These are phyloP conservation scores for Aspergillus novoparasiticus DNA, from an alignment of 2,329 filamentous ascomycete species.

Conservation along the genomic window DNA sequence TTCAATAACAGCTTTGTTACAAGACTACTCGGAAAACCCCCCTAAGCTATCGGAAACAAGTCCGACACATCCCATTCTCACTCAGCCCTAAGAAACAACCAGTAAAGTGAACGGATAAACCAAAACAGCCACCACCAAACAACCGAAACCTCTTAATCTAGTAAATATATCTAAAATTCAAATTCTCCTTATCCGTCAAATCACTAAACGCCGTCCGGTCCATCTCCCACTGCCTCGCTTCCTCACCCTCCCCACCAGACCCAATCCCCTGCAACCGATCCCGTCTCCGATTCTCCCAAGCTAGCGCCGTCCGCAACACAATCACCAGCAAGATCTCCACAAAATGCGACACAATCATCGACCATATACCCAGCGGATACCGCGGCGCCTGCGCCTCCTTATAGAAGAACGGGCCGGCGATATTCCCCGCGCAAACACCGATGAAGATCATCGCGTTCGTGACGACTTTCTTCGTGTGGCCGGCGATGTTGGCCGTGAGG, in stretches of 20 bases:
- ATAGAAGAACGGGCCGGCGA: slow-evolving; percentile 66
- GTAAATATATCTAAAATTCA: slow-evolving; percentile 41
- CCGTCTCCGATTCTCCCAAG: slow-evolving; percentile 53
- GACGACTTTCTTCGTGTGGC: slow-evolving; percentile 65
- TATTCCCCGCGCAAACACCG: slow-evolving; percentile 63
- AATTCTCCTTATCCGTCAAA: slow-evolving; percentile 57
- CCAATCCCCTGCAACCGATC: slow-evolving; percentile 49
- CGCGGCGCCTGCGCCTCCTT: slow-evolving; percentile 50
- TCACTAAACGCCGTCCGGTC: slow-evolving; percentile 56
- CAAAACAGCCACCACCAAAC: neutral
- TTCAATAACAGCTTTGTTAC: neutral
- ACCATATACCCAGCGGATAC: slow-evolving; percentile 55
- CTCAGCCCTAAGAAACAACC: no score
- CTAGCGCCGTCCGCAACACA: slow-evolving; percentile 50
- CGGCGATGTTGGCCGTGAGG: slow-evolving; percentile 49
- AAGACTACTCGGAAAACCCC: neutral
- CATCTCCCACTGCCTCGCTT: slow-evolving; percentile 40
- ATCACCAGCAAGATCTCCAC: slow-evolving; percentile 53
- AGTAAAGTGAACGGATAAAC: neutral
- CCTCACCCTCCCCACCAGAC: neutral
- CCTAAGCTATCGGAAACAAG: neutral
- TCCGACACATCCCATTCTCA: neutral
- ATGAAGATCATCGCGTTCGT: slow-evolving; percentile 64
- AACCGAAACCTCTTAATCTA: slow-evolving; percentile 2
- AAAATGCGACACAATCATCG: slow-evolving; percentile 58